Base-by-base conservation (phyloP, 257 asterid genomes). In the Salvia rosmarinus region DNA sequence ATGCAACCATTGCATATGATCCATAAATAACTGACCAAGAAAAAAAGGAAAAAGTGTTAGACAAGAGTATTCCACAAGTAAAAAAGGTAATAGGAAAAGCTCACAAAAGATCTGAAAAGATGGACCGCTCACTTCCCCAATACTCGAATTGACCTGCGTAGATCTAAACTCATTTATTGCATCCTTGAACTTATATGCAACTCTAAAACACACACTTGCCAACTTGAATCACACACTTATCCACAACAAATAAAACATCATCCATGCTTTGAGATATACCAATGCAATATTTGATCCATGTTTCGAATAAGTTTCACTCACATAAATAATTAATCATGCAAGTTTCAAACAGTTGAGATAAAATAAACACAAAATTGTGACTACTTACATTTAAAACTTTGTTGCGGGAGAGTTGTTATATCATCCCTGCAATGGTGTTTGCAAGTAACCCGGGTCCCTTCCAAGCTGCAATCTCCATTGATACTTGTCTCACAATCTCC, bases 61-160 rank as follows among this genome's bases (percentile, higher is more conserved):
- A 71, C 51, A 12, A 52, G 32, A 20, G 11, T 5, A 19, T 23
- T 4, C 16, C 17, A 59, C 49, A 37, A 46, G 43, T 7, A 14
- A 42, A 40, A 70, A 39, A 40, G 17, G n/a, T 47, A 10, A 64
- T 25, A 50, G 61, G 51, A 75, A 66, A 42, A 20, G 9, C 3
- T 56, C 51, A 55, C 21, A 65, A 30, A 9, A 37, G 14, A 37
- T 30, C 59, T 35, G 55, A 54, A 66, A 65, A 67, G 65, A 54
- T 50, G n/a, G 2, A 54, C 10, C 19, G 73, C 88, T 81, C 77
- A 84, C 88, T 0, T 74, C 76, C 82, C 73, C 77, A 81, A 70
- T 44, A 81, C 58, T 79, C 35, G 37, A 81, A 21, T 57, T 77
- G 80, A 76, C 88, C 88, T 84, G 86, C 82, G 78, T n/a, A n/a